Evolutionary conservation across 495 filamentous ascomycete genomes (phyloP).

Genomic region (Aspergillus olivimuriae): DNA sequence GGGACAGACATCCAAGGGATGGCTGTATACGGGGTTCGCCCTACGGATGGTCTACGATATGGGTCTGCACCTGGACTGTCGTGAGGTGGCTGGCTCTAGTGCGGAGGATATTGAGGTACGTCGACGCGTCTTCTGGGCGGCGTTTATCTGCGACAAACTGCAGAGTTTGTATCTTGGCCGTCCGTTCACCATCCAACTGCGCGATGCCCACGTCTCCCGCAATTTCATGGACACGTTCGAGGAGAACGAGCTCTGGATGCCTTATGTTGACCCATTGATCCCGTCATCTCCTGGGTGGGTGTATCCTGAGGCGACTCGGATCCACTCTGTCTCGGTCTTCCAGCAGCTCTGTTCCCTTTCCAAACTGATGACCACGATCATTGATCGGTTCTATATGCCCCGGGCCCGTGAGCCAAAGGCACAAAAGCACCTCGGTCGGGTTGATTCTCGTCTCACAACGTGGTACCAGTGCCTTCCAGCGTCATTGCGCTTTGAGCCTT

Average conservation of each 20-base stretch:
- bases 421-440: not conserved
- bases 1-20: slow-evolving; percentile 20
- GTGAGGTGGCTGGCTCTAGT: not conserved
- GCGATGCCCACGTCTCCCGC: slow-evolving; percentile 9
- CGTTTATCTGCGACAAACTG: slow-evolving; percentile 17
- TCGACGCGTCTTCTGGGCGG: slow-evolving; percentile 19
- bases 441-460: not conserved
- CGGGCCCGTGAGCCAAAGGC: not conserved
- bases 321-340: not conserved
- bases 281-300: too few species aligned
- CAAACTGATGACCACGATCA: not conserved
- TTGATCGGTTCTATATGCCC: not conserved
- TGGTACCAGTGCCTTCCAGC: not conserved
- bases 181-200: slow-evolving; percentile 3
- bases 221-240: slow-evolving; percentile 17
- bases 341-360: not conserved
- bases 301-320: not conserved
- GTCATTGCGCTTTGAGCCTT: not conserved
- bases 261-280: not conserved
- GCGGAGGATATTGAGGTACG: slow-evolving; percentile 18
- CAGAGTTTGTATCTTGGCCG: slow-evolving; percentile 18
- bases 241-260: slow-evolving; percentile 13
- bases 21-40: slow-evolving; percentile 31
- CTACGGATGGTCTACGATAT: slow-evolving; percentile 32
- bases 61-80: slow-evolving; percentile 19